phyloP scores from a whole-genome alignment of 2,329 filamentous ascomycete genomes.

The Pseudocercospora fijiensis region DNA sequence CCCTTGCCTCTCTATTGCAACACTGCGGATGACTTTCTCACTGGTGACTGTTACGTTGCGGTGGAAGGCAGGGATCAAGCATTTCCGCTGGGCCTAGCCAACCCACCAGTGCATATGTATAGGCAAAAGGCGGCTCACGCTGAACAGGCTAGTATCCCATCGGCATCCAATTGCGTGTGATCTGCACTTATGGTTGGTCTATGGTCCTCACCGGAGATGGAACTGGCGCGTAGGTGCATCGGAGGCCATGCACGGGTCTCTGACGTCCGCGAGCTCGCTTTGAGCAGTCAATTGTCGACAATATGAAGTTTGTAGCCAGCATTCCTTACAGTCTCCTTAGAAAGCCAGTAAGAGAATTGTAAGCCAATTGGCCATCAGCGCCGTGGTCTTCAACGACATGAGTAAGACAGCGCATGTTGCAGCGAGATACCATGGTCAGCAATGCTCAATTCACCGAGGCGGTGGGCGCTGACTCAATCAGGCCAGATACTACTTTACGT shows the following conservation, averaged over 20 bases:
- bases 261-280: neutral
- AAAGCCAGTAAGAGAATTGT: too few relatives aligned
- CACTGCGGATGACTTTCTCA: neutral
- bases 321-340: too few relatives aligned
- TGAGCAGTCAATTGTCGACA: neutral
- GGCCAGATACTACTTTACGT: neutral
- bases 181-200: neutral
- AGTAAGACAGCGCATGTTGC: neutral
- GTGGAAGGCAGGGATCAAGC: neutral
- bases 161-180: neutral
- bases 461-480: too few relatives aligned
- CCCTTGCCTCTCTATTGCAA: neutral
- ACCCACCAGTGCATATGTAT: neutral
- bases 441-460: neutral
- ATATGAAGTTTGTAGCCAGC: neutral
- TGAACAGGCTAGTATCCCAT: neutral
- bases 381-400: too few relatives aligned
- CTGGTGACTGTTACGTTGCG: neutral
- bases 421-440: neutral
- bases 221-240: neutral
- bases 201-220: neutral
- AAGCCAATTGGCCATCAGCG: too few relatives aligned
- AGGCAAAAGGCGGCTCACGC: neutral
- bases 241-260: neutral
- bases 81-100: neutral